Evolutionary conservation across 2,329 filamentous ascomycete species (phyloP).

Genomic region (Alternaria tenuissima): DNA sequence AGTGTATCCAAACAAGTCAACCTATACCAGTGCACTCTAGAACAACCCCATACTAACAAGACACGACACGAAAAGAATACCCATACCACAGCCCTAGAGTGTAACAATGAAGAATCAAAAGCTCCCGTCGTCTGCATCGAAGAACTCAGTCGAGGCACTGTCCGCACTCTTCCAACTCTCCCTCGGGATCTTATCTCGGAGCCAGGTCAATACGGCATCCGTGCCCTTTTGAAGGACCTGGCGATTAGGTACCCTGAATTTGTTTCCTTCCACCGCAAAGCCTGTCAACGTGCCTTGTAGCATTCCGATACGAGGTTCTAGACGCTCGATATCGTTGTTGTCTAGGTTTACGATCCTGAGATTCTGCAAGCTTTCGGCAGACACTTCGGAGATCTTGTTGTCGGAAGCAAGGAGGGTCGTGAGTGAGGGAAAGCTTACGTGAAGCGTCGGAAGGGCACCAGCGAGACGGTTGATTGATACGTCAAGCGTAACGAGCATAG

Average conservation of each 20-base stretch:
- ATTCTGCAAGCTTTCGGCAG: conserved; percentile 76
- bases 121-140: conserved; percentile 27
- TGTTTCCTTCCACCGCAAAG: conserved; percentile 83
- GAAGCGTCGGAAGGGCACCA: conserved; percentile 70
- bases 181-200: conserved; percentile 75
- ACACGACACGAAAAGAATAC: background rate
- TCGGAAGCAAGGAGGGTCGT: conserved; percentile 76
- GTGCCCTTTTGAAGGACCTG: conserved; percentile 87
- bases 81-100: conserved; percentile 1
- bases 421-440: conserved; percentile 73
- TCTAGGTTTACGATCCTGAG: conserved; percentile 78
- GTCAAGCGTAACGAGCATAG: conserved; percentile 78
- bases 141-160: conserved; percentile 35
- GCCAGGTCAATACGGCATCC: conserved; percentile 81
- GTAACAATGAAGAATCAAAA: conserved; percentile 13
- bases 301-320: conserved; percentile 83
- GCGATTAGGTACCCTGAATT: conserved; percentile 86
- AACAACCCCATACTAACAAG: background rate
- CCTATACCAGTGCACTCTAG: background rate
- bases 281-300: conserved; percentile 71
- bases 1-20: background rate
- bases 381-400: conserved; percentile 78
- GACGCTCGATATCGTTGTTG: conserved; percentile 83
- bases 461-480: conserved; percentile 83
- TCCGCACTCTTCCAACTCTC: conserved; percentile 32